A percentile compares a stretch with the other conserved stretches of the same genome.
These are phyloP conservation scores for Thelephora terrestris DNA, from an alignment of 1,284 basidiomycete species.

Conservation along the genomic window DNA sequence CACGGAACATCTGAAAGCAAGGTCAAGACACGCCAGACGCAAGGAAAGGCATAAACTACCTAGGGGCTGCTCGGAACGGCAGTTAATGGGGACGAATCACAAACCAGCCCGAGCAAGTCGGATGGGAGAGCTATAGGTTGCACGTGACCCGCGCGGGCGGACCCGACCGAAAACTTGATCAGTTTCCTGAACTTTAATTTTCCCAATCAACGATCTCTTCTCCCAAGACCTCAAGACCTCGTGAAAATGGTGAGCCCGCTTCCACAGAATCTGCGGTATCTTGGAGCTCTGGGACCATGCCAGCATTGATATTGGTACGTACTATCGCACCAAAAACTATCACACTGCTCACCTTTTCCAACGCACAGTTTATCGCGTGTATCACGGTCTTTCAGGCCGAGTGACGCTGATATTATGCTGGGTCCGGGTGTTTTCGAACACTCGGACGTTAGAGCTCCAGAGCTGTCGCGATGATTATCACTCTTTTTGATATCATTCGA, in stretches of 20 bases:
- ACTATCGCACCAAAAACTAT: slow-evolving; percentile 8
- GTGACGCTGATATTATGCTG: slow-evolving; percentile 1
- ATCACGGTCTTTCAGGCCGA: background rate
- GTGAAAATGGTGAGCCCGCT: background rate
- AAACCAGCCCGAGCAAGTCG: too few relatives aligned
- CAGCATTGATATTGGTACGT: background rate
- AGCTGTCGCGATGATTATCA: slow-evolving; percentile 30
- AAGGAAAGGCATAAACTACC: too few relatives aligned
- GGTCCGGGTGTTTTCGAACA: slow-evolving; percentile 4
- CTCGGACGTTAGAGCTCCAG: slow-evolving; percentile 63
- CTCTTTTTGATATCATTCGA: slow-evolving; percentile 36
- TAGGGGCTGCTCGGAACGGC: too few relatives aligned
- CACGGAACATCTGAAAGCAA: background rate
- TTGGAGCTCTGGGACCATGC: background rate
- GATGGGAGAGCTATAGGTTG: too few relatives aligned
- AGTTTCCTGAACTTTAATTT: background rate
- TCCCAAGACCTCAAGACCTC: background rate
- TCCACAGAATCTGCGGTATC: background rate
- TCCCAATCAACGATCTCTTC: background rate
- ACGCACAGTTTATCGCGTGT: background rate
- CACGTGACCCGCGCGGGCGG: too few relatives aligned
- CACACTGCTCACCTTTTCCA: too few relatives aligned
- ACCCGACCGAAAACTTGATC: background rate
- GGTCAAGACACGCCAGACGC: too few relatives aligned
- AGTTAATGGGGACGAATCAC: too few relatives aligned